Evolutionary conservation across 495 filamentous ascomycete genomes (phyloP).

Genomic region (Aspergillus sclerotioniger): DNA sequence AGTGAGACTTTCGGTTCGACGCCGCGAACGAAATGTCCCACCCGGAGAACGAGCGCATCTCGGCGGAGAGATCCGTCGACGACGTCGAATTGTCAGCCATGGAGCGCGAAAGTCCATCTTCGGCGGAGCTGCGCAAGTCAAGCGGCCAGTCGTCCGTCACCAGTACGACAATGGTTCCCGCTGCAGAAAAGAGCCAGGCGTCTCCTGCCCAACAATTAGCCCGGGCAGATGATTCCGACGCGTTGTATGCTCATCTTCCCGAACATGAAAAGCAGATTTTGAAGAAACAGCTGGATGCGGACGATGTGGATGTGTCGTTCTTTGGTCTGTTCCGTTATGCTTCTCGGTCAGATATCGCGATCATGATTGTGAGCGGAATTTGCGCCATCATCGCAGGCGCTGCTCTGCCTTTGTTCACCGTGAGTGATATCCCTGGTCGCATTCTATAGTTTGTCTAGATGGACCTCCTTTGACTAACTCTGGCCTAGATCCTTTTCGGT

Average conservation of each 20-base stretch:
- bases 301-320: conserved; percentile 61
- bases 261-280: conserved; percentile 64
- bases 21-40: not conserved
- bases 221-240: conserved; percentile 29
- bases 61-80: conserved; percentile 8
- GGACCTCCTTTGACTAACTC: conserved; percentile 29
- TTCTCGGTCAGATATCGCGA: conserved; percentile 67
- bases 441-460: not conserved
- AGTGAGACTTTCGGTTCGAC: not conserved
- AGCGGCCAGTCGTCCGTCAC: conserved; percentile 23
- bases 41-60: not conserved
- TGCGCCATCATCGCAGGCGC: conserved; percentile 76
- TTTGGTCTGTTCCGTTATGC: conserved; percentile 77
- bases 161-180: conserved; percentile 19
- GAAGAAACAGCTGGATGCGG: conserved; percentile 67
- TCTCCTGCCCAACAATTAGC: conserved; percentile 16
- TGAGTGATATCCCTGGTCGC: conserved; percentile 32
- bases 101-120: not conserved
- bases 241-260: conserved; percentile 37
- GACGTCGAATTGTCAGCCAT: conserved; percentile 13
- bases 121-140: conserved; percentile 15
- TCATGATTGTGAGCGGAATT: conserved; percentile 64
- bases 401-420: conserved; percentile 82
- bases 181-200: conserved; percentile 23
- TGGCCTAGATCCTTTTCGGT: conserved; percentile 63